A percentile compares a stretch with the other conserved stretches of the same genome.
Conservation (phyloP, 352 stramenopile species). For the Pythium phragmitis region DNA sequence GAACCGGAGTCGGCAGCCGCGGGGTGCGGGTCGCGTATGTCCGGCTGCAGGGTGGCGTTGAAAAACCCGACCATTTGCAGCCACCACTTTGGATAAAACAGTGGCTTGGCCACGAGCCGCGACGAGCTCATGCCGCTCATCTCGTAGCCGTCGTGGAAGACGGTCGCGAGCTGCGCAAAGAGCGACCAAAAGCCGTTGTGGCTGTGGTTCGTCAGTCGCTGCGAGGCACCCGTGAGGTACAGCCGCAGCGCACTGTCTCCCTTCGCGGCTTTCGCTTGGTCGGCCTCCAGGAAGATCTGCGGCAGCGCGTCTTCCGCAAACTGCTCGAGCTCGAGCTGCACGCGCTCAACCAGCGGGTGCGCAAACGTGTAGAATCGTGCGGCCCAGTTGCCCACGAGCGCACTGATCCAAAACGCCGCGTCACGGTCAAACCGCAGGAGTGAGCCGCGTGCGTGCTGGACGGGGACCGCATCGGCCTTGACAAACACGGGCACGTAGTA, state of each 20-base stretch:
- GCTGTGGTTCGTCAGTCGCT: conserved; percentile 48
- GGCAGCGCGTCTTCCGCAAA: conserved; percentile 36
- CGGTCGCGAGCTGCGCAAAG: conserved; percentile 71
- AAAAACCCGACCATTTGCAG: conserved; percentile 80
- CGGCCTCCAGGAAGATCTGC: conserved; percentile 39
- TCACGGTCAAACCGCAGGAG: conserved; percentile 62
- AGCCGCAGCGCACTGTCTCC: conserved; percentile 46
- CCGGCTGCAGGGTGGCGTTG: conserved; percentile 23
- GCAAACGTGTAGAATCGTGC: conserved; percentile 71
- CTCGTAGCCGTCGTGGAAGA: conserved; percentile 83
- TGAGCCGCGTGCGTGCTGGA: conserved; percentile 53
- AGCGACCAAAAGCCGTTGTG: conserved; percentile 52
- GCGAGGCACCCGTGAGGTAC: conserved; percentile 61
- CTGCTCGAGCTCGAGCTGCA: conserved; percentile 64
- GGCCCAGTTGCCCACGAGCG: conserved; percentile 86
- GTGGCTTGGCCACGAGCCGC: conserved; percentile 42
- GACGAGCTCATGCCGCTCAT: conserved; percentile 50
- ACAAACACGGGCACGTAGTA: conserved; percentile 91
- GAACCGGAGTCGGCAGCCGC: neutral
- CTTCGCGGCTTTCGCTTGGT: conserved; percentile 34
- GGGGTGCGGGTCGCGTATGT: conserved; percentile 5
- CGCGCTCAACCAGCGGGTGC: conserved; percentile 52
- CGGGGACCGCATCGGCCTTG: conserved; percentile 43
- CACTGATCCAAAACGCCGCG: conserved; percentile 76
- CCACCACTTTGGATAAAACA: conserved; percentile 88